Conservation (phyloP, 1,284 basidiomycete species). For the Anthracocystis panici-leucophaei region DNA sequence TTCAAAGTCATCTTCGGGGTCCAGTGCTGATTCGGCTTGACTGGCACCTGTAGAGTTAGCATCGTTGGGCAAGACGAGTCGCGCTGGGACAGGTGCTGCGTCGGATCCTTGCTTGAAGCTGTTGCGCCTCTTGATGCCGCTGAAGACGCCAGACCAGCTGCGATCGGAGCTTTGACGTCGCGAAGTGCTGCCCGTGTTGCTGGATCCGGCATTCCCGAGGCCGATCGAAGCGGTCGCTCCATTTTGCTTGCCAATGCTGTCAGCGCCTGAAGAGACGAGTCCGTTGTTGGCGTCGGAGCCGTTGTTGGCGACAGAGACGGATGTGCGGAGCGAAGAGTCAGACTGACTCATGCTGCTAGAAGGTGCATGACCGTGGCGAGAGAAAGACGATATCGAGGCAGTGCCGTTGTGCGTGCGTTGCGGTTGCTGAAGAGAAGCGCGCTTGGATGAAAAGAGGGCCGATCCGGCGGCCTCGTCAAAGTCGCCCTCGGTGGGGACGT, state of each 20-base stretch:
- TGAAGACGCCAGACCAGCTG: slow-evolving; percentile 52
- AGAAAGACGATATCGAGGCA: slow-evolving; percentile 14
- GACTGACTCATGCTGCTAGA: slow-evolving; percentile 30
- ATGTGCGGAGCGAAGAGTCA: slow-evolving; percentile 29
- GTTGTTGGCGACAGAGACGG: slow-evolving; percentile 26
- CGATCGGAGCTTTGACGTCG: slow-evolving; percentile 47
- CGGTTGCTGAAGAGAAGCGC: slow-evolving; percentile 28
- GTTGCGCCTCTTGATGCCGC: slow-evolving; percentile 52
- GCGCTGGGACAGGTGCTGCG: slow-evolving; percentile 9
- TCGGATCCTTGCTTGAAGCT: slow-evolving; percentile 58
- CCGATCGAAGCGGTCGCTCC: background rate
- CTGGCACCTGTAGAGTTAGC: background rate
- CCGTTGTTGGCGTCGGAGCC: slow-evolving; percentile 1
- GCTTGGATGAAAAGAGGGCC: slow-evolving; percentile 38
- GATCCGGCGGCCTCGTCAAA: slow-evolving; percentile 58
- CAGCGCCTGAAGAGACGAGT: slow-evolving; percentile 6
- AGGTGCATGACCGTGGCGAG: slow-evolving; percentile 19
- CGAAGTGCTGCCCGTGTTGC: slow-evolving; percentile 19
- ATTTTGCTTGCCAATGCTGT: slow-evolving; percentile 9
- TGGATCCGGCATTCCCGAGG: slow-evolving; percentile 3
- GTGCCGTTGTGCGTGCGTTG: slow-evolving; percentile 15
- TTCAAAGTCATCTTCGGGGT: slow-evolving; percentile 61
- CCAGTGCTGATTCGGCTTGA: slow-evolving; percentile 24
- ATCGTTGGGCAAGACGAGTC: slow-evolving; percentile 13
- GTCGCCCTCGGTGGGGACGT: slow-evolving; percentile 54